Base-by-base conservation (phyloP, 2,329 filamentous ascomycete genomes). In the Alternaria sp. region DNA sequence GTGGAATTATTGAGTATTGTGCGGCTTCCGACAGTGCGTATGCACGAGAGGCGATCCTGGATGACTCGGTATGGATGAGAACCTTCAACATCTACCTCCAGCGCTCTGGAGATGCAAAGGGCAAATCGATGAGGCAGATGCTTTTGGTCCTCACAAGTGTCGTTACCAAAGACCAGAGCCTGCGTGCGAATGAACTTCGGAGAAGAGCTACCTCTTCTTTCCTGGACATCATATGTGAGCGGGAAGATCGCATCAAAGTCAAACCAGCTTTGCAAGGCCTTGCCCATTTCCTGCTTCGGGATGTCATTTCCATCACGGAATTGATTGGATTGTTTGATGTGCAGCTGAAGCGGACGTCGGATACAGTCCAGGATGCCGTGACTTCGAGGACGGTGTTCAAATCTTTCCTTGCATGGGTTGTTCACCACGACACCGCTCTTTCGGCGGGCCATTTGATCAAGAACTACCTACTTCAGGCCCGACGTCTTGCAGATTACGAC, bases 221-320 rank as follows among this genome's bases (percentile, higher is more conserved):
- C 7, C 70, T 91, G 16, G 84, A 85, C 2, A 86, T 89, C 14
- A 83, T 91, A 42, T 82, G 84, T 22, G 84, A 86, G 57, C 83
- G 86, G 61, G 87, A 87, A 34, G 83, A 87, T 16, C 88, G 86
- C 64, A 85, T 88, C 9, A 82, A 89, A 52, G 87, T 88, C 41
- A 92, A 92, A 73, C 90, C 90, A 36, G 87, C 89, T 7, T 85
- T 93, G 62, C 88, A 89, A 70, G 86, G 86, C 16, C 79, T 92
- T 38, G 88, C 90, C 48, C 85, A 89, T 68, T 85, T 93, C 57
- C 72, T 93, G 4, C 80, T 82, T 48, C 92, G 91, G 73, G 79
- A 81, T 2, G 81, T 89, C 12, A 77, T 90, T 26, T 80, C 72
- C 1, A 64, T 80, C 18, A 43, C 68, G 5, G 55, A 72, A 18